These are phyloP conservation scores for Lepidium didymum DNA, from an alignment of 345 rosid genomes.

Conservation along the genomic window DNA sequence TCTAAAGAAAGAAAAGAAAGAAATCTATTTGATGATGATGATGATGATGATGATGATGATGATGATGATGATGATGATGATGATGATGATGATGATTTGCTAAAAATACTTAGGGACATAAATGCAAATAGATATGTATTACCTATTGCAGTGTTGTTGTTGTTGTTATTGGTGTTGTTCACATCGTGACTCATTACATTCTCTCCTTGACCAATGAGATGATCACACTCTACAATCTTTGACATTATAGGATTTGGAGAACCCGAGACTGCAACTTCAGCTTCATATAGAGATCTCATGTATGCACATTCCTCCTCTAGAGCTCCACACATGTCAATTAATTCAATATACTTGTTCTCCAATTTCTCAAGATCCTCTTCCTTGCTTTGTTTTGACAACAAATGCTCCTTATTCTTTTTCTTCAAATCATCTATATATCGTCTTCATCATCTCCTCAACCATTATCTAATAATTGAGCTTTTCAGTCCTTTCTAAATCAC, in stretches of 20 bases:
- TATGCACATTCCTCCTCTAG: neutral
- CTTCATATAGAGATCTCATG: slow-evolving; percentile 10
- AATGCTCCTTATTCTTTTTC: too few relatives aligned
- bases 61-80: too few relatives aligned
- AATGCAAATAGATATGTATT: neutral
- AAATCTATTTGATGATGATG: too few relatives aligned
- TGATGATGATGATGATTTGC: too few relatives aligned
- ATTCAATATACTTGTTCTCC: neutral
- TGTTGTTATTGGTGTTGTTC: neutral
- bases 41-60: too few relatives aligned
- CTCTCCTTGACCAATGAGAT: neutral
- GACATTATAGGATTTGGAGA: neutral
- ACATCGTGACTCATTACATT: neutral
- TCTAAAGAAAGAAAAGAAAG: too few relatives aligned
- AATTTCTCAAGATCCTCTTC: too few relatives aligned
- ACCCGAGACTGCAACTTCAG: neutral
- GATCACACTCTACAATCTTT: neutral
- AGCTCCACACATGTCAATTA: neutral
- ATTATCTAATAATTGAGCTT: too few relatives aligned
- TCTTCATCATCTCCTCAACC: too few relatives aligned
- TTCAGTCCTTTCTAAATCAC: too few relatives aligned
- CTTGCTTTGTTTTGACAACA: too few relatives aligned
- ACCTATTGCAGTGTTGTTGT: neutral
- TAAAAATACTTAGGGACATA: neutral
- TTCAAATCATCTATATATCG: too few relatives aligned